A percentile compares a stretch with the other conserved stretches of the same genome.
Conservation (phyloP, 2,329 filamentous ascomycete species). For the Microdochium trichocladiopsis region DNA sequence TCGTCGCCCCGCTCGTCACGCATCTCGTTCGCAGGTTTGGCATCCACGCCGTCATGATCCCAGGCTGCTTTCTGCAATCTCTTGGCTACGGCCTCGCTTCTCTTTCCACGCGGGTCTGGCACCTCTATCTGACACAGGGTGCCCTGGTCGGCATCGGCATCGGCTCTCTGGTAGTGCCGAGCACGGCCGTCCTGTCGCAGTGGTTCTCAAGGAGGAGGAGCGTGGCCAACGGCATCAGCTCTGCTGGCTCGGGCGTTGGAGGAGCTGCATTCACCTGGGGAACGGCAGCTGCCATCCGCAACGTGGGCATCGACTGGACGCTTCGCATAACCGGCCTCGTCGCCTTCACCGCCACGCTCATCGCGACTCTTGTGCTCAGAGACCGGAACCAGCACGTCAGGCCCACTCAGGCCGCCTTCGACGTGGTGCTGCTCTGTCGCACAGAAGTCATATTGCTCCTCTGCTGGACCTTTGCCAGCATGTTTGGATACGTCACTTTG, state of each 20-base stretch:
- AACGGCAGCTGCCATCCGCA: slow-evolving; percentile 26
- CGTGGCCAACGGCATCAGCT: slow-evolving; percentile 30
- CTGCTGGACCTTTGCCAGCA: not conserved
- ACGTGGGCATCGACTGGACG: slow-evolving; percentile 24
- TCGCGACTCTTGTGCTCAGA: slow-evolving; percentile 22
- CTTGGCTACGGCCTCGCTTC: slow-evolving; percentile 3
- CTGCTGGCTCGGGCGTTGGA: slow-evolving; percentile 30
- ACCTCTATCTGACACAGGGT: slow-evolving; percentile 31
- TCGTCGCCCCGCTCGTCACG: slow-evolving; percentile 1
- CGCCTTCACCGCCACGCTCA: slow-evolving; percentile 16
- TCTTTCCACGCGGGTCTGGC: not conserved
- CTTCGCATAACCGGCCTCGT: slow-evolving; percentile 28
- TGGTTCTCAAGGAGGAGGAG: slow-evolving; percentile 31
- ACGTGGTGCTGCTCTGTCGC: not conserved
- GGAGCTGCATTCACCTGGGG: slow-evolving; percentile 26
- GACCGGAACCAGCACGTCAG: not conserved
- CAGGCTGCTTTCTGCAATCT: slow-evolving; percentile 25
- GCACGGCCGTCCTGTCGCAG: slow-evolving; percentile 26
- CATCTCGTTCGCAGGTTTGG: not conserved
- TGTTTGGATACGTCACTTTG: not conserved
- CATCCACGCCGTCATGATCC: slow-evolving; percentile 12
- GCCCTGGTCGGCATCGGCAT: slow-evolving; percentile 29
- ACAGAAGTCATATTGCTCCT: not conserved
- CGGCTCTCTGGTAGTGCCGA: slow-evolving; percentile 29
- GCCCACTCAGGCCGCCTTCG: not conserved